A percentile compares a stretch with the other conserved stretches of the same genome.
These are phyloP conservation scores for Bodo saltans DNA, from an alignment of 78 protist genomes.

Conservation along the genomic window DNA sequence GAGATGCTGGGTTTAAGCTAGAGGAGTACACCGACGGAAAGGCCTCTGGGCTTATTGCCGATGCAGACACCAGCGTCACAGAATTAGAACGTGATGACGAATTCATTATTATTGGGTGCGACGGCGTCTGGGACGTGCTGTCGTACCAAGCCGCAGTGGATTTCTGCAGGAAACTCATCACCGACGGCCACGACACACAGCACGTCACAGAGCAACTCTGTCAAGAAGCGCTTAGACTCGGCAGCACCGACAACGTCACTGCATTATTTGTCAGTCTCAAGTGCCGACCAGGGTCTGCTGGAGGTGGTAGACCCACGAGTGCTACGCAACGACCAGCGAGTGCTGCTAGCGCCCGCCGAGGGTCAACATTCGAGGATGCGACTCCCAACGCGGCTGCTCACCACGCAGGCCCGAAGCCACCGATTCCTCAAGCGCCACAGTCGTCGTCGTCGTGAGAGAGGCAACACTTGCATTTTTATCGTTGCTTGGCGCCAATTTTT, in stretches of 20 bases:
- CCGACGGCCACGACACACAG: not conserved
- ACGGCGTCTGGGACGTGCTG: slow-evolving; percentile 87
- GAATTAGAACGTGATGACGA: slow-evolving; percentile 15
- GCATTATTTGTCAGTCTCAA: not conserved
- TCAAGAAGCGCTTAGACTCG: not conserved
- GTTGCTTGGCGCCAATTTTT: too few species aligned
- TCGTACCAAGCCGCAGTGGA: slow-evolving; percentile 56
- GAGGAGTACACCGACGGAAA: not conserved
- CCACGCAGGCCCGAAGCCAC: too few species aligned
- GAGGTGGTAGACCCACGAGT: too few species aligned
- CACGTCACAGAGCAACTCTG: not conserved
- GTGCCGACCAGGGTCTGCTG: too few species aligned
- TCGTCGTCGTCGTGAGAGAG: too few species aligned
- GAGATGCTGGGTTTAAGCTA: slow-evolving; percentile 59
- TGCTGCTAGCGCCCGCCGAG: too few species aligned
- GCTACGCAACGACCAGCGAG: too few species aligned
- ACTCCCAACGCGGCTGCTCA: too few species aligned
- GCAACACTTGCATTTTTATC: too few species aligned
- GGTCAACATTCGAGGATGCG: too few species aligned
- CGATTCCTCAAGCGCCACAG: too few species aligned
- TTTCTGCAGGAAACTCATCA: not conserved
- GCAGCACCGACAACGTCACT: not conserved
- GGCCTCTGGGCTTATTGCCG: not conserved
- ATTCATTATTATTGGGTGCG: slow-evolving; percentile 76
- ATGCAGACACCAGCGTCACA: not conserved